Base-by-base conservation (phyloP, 345 rosid species). In the Barbarea vulgaris region DNA sequence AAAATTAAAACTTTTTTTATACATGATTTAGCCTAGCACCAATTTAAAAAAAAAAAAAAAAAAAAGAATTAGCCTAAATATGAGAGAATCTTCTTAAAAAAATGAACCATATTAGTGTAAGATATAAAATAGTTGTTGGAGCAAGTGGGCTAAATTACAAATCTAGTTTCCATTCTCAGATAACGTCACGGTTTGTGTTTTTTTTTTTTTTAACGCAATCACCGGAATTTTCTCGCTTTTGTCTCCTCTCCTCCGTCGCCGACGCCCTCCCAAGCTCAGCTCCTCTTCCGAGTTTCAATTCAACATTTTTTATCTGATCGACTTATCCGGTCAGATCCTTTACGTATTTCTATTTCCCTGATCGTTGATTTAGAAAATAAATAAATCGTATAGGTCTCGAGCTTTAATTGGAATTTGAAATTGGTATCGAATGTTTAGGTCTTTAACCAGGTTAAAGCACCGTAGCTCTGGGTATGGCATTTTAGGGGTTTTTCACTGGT, bases 281-380 rank as follows among this genome's bases (percentile, higher is more conserved):
- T 44, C 17, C 4, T 24, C 73, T 64, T 48, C 31, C 65, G 10
- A 46, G 7, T 46, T 17, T 46, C 4, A 7, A 46, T 46, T 17
- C 31, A 52, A 13, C 69, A 24, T 72, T 72, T 72, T 72, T 47
- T 0, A 74, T 33, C 77, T 15, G 64, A n/a, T 39, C 60, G n/a
- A 44, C 52, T 67, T 27, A 9, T 36, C 57, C 0, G 74, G 75
- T 69, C 50, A 76, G 79, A 76, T 69, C 70, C 75, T 42, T 14
- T 39, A 48, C 59, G 44, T 18, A 21, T 39, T 46, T 58, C 17
- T 44, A 7, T 44, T 14, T 48, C 62, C 46, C 18, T 50, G 44
- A 42, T 76, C 70, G 62, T 50, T 59, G 17, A 52, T 68, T 76
- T 60, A 1, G 17, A 3, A 53, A 44, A 11, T 5, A 12, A 42